Evolutionary conservation across 106 monocot species (phyloP), one percentile per base, ranked within the genome.

Genomic region (Acorus gramineus): DNA sequence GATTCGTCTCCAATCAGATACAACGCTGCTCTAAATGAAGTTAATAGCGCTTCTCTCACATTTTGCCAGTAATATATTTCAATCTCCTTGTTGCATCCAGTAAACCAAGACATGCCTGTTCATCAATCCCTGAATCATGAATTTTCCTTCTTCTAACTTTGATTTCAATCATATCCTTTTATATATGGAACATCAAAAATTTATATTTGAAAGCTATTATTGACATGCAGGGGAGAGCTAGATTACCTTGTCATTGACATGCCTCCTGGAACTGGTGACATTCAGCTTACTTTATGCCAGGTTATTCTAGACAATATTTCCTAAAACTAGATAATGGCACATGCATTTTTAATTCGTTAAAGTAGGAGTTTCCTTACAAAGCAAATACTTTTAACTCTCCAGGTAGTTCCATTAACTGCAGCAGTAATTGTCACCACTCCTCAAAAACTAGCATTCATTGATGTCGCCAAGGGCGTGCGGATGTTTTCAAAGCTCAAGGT

Each of bases 401-500:
- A 94, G 93, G 84, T 90, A 44, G 94, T 80, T 67, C 94, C 94
- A 69, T 65, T 95, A 63, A 95, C 94, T 55, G 94, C 94, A 71
- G 86, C 94, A 60, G 90, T 95, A 42, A 90, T 95, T 66, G 94
- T 95, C 43, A 95, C 94, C 13, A 95, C 94, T 14, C 94, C 94
- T 53, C 94, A 95, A 75, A 95, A 95, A 67, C 75, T 95, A 65
- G 80, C 94, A 46, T 95, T 95, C 68, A 95, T 95, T 76, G 94
- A 95, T 76, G 94, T 95, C 71, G 94, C 94, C 11, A 95, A 95
- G 78, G 94, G 94, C 50, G 94, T 95, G 48, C 86, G 90, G 10
- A 95, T 95, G 94, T 95, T 95, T 74, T 95, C 94, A 46, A 89
- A 89, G 53, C 82, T 94, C 42, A 94, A 90, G 94, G 89, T 94